phyloP scores from a whole-genome alignment of 352 stramenopile species.

The Pelagophyceae sp. region DNA sequence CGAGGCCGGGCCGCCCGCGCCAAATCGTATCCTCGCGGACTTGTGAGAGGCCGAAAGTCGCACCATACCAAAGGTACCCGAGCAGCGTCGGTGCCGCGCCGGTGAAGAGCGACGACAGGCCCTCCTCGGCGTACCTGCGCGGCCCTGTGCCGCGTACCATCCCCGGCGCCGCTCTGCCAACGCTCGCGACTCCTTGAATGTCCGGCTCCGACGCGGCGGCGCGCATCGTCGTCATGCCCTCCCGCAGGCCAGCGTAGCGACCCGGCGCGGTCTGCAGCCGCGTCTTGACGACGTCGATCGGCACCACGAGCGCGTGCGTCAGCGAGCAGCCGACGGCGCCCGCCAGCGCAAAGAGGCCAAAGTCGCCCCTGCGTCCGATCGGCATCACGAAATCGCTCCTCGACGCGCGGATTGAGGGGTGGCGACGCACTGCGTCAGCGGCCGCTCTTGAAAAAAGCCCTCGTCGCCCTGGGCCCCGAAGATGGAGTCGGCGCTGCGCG shows the following conservation, averaged over 20 bases:
- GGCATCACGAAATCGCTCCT: slow-evolving; percentile 32
- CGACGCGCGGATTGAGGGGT: background rate
- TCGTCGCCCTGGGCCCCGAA: background rate
- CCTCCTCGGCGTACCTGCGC: slow-evolving; percentile 50
- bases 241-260: slow-evolving; percentile 24
- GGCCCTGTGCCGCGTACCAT: too few species aligned
- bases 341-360: slow-evolving; percentile 51
- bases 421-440: background rate
- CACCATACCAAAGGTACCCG: slow-evolving; percentile 66
- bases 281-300: slow-evolving; percentile 66
- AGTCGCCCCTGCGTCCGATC: slow-evolving; percentile 37
- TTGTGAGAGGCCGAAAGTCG: too few species aligned
- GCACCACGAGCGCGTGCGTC: slow-evolving; percentile 58
- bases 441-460: background rate
- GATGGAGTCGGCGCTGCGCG: background rate
- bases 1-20: too few species aligned
- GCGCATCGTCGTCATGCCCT: slow-evolving; percentile 26
- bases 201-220: slow-evolving; percentile 23
- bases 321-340: slow-evolving; percentile 57
- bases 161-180: too few species aligned
- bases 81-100: slow-evolving; percentile 55
- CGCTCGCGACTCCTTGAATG: too few species aligned
- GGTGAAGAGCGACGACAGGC: slow-evolving; percentile 43
- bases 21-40: too few species aligned
- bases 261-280: slow-evolving; percentile 47